Evolutionary conservation across 2,329 filamentous ascomycete genomes (phyloP).

Genomic region (Pseudocercospora eumusae): DNA sequence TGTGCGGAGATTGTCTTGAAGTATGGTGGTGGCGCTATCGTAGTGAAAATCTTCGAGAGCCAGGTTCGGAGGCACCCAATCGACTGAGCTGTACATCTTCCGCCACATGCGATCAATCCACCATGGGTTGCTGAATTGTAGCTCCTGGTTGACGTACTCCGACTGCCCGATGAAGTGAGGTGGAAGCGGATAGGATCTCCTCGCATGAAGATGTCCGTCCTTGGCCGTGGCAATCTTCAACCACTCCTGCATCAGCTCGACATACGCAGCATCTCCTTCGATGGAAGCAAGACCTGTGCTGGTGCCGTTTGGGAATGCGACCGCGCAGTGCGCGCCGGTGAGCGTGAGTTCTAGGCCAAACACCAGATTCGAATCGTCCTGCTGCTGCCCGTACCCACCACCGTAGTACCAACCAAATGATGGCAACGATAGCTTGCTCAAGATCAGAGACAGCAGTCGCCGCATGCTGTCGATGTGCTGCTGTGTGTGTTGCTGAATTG

Average conservation of each 20-base stretch:
- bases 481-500: not conserved
- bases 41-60: not conserved
- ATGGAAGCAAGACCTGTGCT: not conserved
- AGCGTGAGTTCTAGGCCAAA: not conserved
- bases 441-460: not conserved
- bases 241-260: not conserved
- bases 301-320: not conserved
- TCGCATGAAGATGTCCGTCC: not conserved
- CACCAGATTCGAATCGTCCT: not conserved
- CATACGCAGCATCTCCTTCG: not conserved
- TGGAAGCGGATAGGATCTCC: not conserved
- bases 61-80: not conserved
- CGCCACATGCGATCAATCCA: constrained; percentile 3
- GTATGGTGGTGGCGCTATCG: not conserved
- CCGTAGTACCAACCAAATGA: not conserved
- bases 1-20: not conserved
- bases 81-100: not conserved
- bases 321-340: not conserved
- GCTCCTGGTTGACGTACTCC: not conserved
- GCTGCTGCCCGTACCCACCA: not conserved
- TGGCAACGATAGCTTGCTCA: not conserved
- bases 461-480: not conserved
- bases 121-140: not conserved
- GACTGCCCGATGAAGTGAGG: not conserved
- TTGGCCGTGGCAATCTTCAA: not conserved